These are phyloP conservation scores for Austropuccinia psidii DNA, from an alignment of 1,284 basidiomycete genomes.

Conservation along the genomic window DNA sequence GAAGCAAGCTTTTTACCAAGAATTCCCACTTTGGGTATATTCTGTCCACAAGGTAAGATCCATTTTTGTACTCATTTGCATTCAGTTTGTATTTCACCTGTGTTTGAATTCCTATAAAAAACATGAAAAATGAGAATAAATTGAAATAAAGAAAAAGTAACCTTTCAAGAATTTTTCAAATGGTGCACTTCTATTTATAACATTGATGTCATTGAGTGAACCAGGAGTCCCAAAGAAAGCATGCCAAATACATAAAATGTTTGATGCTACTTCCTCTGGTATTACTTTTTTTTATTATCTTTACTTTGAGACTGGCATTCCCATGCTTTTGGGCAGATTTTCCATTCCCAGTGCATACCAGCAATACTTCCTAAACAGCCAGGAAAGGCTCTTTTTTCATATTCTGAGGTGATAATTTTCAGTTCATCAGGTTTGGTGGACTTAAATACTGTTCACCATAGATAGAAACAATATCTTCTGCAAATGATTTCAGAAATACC, in stretches of 20 bases:
- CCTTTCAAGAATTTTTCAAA: not conserved
- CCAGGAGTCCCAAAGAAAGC: conserved; percentile 6
- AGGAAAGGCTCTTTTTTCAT: not conserved
- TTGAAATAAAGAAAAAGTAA: not conserved
- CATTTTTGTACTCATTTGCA: not conserved
- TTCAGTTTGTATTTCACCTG: not conserved
- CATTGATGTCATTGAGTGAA: not conserved
- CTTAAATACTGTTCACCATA: not conserved
- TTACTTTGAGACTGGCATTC: not conserved
- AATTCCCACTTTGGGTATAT: not conserved
- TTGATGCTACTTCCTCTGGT: not conserved
- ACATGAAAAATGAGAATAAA: not conserved
- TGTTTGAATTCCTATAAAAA: not conserved
- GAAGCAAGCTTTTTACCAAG: not conserved
- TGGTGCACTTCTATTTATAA: not conserved
- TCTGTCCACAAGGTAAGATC: not conserved
- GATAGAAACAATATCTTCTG: not conserved
- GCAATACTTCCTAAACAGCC: not conserved
- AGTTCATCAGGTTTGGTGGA: not conserved
- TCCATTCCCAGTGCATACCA: not conserved
- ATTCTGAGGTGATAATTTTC: not conserved
- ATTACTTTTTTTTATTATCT: not conserved
- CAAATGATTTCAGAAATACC: not conserved
- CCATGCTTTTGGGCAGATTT: not conserved
- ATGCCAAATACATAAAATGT: conserved; percentile 8